phyloP scores from a whole-genome alignment of 495 filamentous ascomycete genomes.

The Aspergillus asperescens region DNA sequence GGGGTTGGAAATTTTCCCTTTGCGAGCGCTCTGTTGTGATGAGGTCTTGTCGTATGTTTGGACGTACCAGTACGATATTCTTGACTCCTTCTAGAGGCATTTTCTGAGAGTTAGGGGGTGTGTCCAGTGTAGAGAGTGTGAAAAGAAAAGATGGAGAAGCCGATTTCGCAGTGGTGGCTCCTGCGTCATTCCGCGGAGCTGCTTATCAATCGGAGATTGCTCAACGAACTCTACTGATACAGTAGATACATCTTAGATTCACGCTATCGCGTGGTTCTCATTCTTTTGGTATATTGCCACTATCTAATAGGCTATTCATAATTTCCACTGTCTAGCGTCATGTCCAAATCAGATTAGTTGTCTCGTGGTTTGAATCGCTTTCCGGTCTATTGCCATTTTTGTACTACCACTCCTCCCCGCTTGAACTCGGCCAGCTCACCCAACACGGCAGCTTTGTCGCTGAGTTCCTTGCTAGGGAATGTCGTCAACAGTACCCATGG shows the following conservation, averaged over 20 bases:
- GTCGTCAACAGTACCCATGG: slow-evolving; percentile 86
- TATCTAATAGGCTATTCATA: background rate
- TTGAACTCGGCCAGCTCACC: slow-evolving; percentile 83
- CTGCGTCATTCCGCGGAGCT: slow-evolving; percentile 30
- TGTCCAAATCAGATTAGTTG: background rate
- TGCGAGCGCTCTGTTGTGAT: background rate
- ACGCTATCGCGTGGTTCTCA: background rate
- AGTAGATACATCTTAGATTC: background rate
- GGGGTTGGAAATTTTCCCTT: slow-evolving; percentile 19
- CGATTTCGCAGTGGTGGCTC: slow-evolving; percentile 28
- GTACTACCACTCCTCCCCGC: slow-evolving; percentile 74
- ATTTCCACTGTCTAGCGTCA: background rate
- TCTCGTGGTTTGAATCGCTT: no score
- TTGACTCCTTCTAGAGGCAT: slow-evolving; percentile 51
- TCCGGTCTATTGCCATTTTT: slow-evolving; percentile 73
- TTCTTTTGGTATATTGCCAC: slow-evolving; percentile 1
- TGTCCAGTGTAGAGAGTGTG: background rate
- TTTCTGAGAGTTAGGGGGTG: background rate
- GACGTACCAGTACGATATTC: slow-evolving; percentile 48
- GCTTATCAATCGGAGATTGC: slow-evolving; percentile 40
- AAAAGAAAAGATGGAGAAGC: slow-evolving; percentile 18
- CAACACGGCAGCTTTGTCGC: slow-evolving; percentile 60
- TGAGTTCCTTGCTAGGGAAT: slow-evolving; percentile 91
- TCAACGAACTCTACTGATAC: background rate
- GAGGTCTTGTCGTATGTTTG: background rate